Base-by-base conservation (phyloP, 345 rosid genomes). In the Viola odorata region DNA sequence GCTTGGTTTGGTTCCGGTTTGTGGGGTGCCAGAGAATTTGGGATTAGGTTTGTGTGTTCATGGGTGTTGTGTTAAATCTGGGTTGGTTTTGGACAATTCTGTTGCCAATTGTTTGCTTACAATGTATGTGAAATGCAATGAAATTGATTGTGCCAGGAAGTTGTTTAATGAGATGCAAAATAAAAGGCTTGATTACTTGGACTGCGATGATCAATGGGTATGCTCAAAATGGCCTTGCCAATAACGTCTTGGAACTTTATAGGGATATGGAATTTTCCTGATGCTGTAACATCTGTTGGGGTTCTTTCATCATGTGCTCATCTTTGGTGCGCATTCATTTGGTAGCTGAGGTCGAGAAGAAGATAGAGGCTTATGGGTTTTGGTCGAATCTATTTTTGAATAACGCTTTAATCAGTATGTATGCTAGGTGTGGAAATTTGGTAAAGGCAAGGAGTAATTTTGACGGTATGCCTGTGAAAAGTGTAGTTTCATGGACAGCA, bases 351-450 rank as follows among this genome's bases (percentile, higher is more conserved):
- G 81, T 85, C 37, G 96, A 79, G 70, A 61, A 14, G 62, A 56
- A 38, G 50, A 81, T 89, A 39, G 77, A 77, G 69, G 67, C 57
- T 1, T 70, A 44, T 63, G 81, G 86, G 17, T 73, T 74, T 62
- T 79, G 66, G 36, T 66, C 68, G 0, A 91, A 87, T 70, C 84
- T 84, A 1, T 91, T 74, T 74, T 61, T 89, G 48, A 76, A 78
- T 60, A 91, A 91, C 75, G 86, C 96, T 10, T 66, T 82, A 69
- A 80, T 89, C 61, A 91, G 82, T 73, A 85, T 91, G 95, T 82
- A 87, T 68, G 77, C 94, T 45, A 87, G 96, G 82, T 89, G 96
- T 49, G 98, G 98, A 62, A 78, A 85, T 67, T 81, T 91, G 75
- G 78, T 40, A 8, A 87, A 79, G 69, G 94, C 98, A 32, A 86